Evolutionary conservation across 2,329 filamentous ascomycete genomes (phyloP).

Genomic region (Gnomoniopsis smithogilvyi): DNA sequence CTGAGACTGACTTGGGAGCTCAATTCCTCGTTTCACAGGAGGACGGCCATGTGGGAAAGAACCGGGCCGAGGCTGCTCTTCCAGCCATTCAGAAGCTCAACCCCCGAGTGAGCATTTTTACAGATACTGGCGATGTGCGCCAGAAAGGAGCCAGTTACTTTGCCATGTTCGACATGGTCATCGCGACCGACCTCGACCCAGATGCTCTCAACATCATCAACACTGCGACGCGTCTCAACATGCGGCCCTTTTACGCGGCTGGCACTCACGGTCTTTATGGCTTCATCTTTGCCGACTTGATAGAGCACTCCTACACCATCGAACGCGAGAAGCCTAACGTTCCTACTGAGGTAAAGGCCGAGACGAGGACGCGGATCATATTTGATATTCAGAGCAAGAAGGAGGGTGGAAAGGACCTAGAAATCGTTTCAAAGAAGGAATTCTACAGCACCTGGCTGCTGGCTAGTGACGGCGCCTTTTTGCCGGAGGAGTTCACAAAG

Average conservation of each 20-base stretch:
- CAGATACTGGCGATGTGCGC: conserved; percentile 66
- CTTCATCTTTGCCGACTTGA: conserved; percentile 91
- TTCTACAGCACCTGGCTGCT: conserved; percentile 84
- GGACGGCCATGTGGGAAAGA: conserved; percentile 70
- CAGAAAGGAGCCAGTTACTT: conserved; percentile 73
- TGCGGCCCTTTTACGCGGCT: conserved; percentile 83
- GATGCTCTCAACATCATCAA: conserved; percentile 76
- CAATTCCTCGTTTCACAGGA: conserved; percentile 74
- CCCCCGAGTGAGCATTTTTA: conserved; percentile 74
- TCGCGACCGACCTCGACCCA: conserved; percentile 84
- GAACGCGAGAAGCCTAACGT: conserved; percentile 81
- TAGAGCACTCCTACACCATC: conserved; percentile 85
- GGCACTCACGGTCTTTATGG: conserved; percentile 88
- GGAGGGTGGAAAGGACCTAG: conserved; percentile 67
- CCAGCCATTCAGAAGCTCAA: conserved; percentile 82
- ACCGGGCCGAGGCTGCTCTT: conserved; percentile 78
- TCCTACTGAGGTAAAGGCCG: conserved; percentile 54
- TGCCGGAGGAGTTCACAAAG: conserved; percentile 67
- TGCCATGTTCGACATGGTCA: conserved; percentile 75
- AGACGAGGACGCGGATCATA: conserved; percentile 76
- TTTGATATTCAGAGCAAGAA: conserved; percentile 68
- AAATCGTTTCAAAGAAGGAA: conserved; percentile 89
- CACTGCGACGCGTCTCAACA: conserved; percentile 74
- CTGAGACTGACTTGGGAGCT: conserved; percentile 74
- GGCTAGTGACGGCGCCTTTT: conserved; percentile 71